Base-by-base conservation (phyloP, 2,329 filamentous ascomycete species). In the Emmonsiellopsis sp. region DNA sequence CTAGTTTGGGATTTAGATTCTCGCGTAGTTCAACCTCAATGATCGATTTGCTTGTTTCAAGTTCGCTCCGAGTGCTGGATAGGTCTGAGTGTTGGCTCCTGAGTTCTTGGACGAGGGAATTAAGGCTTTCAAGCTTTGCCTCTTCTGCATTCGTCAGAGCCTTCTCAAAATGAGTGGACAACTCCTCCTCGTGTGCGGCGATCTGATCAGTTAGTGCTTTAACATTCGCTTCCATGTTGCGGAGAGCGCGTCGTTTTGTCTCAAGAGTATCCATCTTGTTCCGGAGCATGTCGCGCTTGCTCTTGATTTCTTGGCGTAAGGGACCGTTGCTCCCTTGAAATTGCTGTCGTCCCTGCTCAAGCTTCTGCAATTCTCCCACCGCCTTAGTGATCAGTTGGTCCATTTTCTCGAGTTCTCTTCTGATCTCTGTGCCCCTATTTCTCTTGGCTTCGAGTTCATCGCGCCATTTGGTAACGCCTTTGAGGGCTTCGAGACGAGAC, bases 81-180 rank as follows among this genome's bases (percentile, higher is more conserved):
- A 90, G 70, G 53, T 88, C 84, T 49, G 87, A 86, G 73, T 88
- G 86, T 62, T 91, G 81, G 59, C 82, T 85, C 57, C 88, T 83
- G 44, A 97, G 72, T 42, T 86, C 82, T 62, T 91, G 87, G 6
- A 89, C 83, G 10, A 78, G 78, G 4, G 74, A 73, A 54, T 82
- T 85, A 8, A 95, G 79, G 36, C 77, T 77, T 56, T 93, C 86
- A 3, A 98, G 77, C 63, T 87, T 84, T 42, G 78, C 76, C 68
- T 97, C 92, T 69, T 98, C 94, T n/a, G 84, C 81, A 6, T 80
- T 74, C 8, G 85, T 87, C 48, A 98, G 77, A 10, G 86, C 86
- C 71, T 95, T 96, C 74, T 95, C 94, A 74, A 97, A 98, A 27
- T 94, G 86, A 0, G 88, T 87, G 13, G 79, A 78, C 53, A 96